Evolutionary conservation across 768 basidiomycete genomes (phyloP).

Genomic region (Kwoniella heveanensis): DNA sequence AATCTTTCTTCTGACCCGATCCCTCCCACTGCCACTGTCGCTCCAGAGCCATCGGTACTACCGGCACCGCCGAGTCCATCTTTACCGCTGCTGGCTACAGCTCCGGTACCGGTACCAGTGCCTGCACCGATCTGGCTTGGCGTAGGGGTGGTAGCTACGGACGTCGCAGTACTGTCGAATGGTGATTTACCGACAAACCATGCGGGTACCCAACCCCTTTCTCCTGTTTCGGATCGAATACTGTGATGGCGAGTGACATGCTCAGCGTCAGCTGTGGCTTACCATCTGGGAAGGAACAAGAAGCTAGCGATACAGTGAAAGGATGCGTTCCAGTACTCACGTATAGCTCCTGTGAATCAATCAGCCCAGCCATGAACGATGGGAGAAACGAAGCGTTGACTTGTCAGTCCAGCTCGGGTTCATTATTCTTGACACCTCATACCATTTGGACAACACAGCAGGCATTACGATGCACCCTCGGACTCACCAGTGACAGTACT

Average conservation of each 20-base stretch:
- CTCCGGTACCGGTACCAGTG: not conserved
- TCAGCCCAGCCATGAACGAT: no score
- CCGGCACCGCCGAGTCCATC: not conserved
- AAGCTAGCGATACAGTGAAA: no score
- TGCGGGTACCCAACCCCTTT: constrained; percentile 96
- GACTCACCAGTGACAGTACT: constrained; percentile 89
- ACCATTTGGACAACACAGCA: no score
- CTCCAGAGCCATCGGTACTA: not conserved
- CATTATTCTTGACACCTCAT: no score
- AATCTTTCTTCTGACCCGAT: no score
- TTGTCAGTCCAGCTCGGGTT: no score
- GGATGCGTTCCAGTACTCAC: no score
- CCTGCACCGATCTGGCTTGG: not conserved
- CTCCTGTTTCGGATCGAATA: constrained; percentile 88
- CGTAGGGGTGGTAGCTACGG: constrained; percentile 20
- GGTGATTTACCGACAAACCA: constrained; percentile 89
- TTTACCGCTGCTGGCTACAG: not conserved
- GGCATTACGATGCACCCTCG: not conserved
- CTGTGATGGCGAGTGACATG: constrained; percentile 57
- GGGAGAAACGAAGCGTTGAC: no score
- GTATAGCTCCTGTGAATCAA: constrained; percentile 45
- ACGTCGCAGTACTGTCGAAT: not conserved
- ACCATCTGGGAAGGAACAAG: no score
- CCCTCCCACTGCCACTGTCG: no score
- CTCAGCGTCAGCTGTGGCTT: constrained; percentile 6